Evolutionary conservation across 83 land plant genomes (phyloP), one percentile per base, ranked within the genome.

Genomic region (Larix sibirica): DNA sequence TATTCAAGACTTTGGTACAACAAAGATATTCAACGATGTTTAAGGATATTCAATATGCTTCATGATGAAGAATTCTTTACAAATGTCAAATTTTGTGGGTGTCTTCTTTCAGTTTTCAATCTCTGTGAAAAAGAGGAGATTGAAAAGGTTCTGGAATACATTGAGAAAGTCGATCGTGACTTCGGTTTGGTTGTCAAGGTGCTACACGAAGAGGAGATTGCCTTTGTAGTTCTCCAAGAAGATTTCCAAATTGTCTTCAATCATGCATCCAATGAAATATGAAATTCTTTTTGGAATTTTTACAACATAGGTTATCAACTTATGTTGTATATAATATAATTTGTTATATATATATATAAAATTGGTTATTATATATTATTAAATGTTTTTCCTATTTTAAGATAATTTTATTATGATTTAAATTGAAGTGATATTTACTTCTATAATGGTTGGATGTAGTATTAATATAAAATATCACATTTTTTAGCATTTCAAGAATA

Each of bases 81-180:
- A 9, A 97, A 97, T 75, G 96, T 94, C 50, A 86, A 90, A 83
- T 82, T 96, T 0, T 89, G 92, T 79, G 98, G 97, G 50, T 91
- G 89, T 59, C 84, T 97, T 73, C 89, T 97, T 5, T 90, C 93
- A 12, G 88, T 89, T 21, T 67, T 92, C 62, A 81, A 90, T 3
- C 67, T 84, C 17, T 95, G 96, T 62, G 90, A 91, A 54, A 80
- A 81, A 8, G 90, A 86, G 13, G 94, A 94, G 62, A 26, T 78
- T 26, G 81, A 77, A 0, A 87, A 88, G 76, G 90, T 93, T 31
- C 80, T 87, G 5, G 76, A 63, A 21, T 92, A 92, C 63, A 23
- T 97, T 31, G 79, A 90, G 36, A 83, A 79, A 65, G 86, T 85
- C 42, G 91, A 92, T 69, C 84, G 91, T 0, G 85, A 77, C 36